phyloP scores from a whole-genome alignment of 2,329 filamentous ascomycete species.

The Colletotrichum lupini region DNA sequence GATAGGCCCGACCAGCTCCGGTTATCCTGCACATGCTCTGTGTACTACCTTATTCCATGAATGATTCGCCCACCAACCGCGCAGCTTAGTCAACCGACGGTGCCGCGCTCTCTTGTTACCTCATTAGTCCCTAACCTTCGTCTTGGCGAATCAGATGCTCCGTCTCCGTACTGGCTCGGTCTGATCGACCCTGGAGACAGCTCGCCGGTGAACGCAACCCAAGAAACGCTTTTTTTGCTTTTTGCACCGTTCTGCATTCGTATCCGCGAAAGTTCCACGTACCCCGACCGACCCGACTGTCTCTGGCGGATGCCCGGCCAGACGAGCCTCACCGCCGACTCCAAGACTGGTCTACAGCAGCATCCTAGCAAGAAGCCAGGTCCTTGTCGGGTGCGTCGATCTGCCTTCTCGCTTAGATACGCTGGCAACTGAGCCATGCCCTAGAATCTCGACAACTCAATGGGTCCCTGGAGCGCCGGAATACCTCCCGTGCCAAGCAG shows the following conservation, averaged over 20 bases:
- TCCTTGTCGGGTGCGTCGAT: not conserved
- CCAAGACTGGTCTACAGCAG: not conserved
- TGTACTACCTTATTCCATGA: not conserved
- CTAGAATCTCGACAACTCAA: not conserved
- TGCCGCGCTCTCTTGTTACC: not conserved
- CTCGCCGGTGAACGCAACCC: not conserved
- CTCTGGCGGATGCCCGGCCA: not conserved
- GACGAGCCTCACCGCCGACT: slow-evolving; percentile 20
- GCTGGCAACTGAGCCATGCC: not conserved
- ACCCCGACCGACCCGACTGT: not conserved
- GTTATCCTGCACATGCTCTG: not conserved
- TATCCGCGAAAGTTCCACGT: slow-evolving; percentile 5
- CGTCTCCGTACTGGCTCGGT: not conserved
- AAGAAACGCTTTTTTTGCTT: slow-evolving; percentile 5
- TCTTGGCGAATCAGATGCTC: not conserved
- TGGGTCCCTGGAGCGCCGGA: not conserved
- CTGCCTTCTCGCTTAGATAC: not conserved
- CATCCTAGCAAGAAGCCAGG: not conserved
- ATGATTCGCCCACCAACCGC: slow-evolving; percentile 17
- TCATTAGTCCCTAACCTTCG: not conserved
- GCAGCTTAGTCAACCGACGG: slow-evolving; percentile 1
- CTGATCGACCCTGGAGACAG: not conserved
- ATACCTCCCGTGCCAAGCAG: not conserved
- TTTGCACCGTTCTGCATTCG: not conserved
- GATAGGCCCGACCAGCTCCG: not conserved